Base-by-base conservation (phyloP, 345 rosid species). In the Corymbia maculata region DNA sequence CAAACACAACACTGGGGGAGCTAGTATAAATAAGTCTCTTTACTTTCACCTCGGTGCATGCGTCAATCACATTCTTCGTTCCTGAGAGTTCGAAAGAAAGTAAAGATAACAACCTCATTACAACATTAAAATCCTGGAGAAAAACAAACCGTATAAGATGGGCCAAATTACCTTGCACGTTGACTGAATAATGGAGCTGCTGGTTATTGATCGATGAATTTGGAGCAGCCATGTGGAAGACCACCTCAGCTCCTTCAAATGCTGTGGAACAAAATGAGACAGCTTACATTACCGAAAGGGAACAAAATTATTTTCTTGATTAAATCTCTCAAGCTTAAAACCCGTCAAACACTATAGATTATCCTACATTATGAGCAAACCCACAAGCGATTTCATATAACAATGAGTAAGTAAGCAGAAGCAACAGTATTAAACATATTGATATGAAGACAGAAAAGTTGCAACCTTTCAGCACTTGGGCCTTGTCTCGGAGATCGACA, bases 181-280 rank as follows among this genome's bases (percentile, higher is more conserved):
- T 98, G 88, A 98, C 99, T 16, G 99, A 95, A 90, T 94, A 91
- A 32, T 98, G 99, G 88, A 98, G 98, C 93, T 94, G 92, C 87
- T 90, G 89, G 89, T 90, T 93, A 75, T 98, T 98, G 87, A 97
- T 93, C 7, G 99, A 96, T 19, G 99, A 98, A 95, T 97, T 92
- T 10, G 99, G 99, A 85, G 99, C 99, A 53, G 99, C 99, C 99
- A 95, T 96, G 89, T 98, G 99, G 92, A 95, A 97, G 11, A 98
- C 97, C 13, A 94, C 99, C 86, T 97, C 96, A 26, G 92, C 97
- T 86, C 99, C 99, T 89, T 94, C 89, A 87, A 90, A 92, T 55
- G 93, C 99, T 98, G 91, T 86, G 91, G 13, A 24, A 92, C 32
- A 55, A 86, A 88, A 57, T 53, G 66, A 61, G 80, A 59, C 14